Evolutionary conservation across 179 eudicot genomes (phyloP).

Genomic region (Actinidia arguta): DNA sequence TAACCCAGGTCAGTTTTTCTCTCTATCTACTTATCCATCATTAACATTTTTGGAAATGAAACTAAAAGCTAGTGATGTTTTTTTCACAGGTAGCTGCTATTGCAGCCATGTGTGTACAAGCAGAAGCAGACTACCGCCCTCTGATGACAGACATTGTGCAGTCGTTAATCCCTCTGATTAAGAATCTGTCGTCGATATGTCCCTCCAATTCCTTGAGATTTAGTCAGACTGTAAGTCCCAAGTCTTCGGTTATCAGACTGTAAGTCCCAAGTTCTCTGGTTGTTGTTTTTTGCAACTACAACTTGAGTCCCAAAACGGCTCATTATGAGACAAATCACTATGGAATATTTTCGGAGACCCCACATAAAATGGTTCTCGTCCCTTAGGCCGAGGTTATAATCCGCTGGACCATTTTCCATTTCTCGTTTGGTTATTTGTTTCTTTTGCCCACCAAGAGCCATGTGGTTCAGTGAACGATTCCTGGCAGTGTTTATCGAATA

Average conservation of each 20-base stretch:
- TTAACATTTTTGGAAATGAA: not conserved
- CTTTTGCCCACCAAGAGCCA: no score
- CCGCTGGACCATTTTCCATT: no score
- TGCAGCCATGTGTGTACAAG: slow-evolving; percentile 93
- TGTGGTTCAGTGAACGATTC: no score
- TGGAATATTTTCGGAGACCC: no score
- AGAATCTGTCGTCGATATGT: slow-evolving; percentile 46
- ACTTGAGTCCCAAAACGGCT: no score
- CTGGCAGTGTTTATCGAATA: no score
- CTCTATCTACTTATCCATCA: not conserved
- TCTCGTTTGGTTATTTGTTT: no score
- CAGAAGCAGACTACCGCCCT: slow-evolving; percentile 92
- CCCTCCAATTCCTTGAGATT: slow-evolving; percentile 57
- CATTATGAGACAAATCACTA: no score
- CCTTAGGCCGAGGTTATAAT: no score
- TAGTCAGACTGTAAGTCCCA: slow-evolving; percentile 50
- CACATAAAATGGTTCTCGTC: no score
- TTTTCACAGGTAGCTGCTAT: slow-evolving; percentile 85
- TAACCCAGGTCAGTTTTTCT: slow-evolving; percentile 68
- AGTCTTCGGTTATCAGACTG: slow-evolving; percentile 27
- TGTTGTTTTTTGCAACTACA: not conserved
- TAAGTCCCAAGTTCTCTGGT: no score
- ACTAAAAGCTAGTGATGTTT: no score
- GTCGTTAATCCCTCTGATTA: slow-evolving; percentile 81
- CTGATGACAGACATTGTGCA: slow-evolving; percentile 94